Evolutionary conservation across 2,329 filamentous ascomycete genomes (phyloP), one percentile per base, ranked within the genome.

Genomic region (Aspergillus sp.): DNA sequence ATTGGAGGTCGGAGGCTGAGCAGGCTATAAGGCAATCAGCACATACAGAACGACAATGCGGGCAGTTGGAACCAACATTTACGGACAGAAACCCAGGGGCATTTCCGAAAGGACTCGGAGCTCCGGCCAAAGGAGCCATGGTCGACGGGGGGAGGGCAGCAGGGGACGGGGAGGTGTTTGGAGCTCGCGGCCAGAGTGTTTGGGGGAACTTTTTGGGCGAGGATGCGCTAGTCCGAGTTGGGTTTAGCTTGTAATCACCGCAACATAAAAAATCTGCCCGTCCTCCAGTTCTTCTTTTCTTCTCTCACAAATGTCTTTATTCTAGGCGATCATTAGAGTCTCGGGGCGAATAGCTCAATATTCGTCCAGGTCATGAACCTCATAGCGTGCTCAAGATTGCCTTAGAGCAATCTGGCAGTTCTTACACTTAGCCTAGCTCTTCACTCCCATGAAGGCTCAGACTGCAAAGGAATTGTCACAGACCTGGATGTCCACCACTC

Each of bases 281-380:
- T 45, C 37, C 42, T 47, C 46, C 48, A 47, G 41, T 45, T 55
- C 54, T 54, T 60, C 60, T 60, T 60, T 63, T 49, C 44, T 68
- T 60, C 58, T 62, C 62, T 57, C 53, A 55, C 60, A 62, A 66
- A 72, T 71, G 68, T 72, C 67, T 58, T 58, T 30, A 30, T n/a
- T 17, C 64, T 72, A 89, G 86, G 80, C 82, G 80, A 77, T 83
- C 84, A 83, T 89, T 96, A 96, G 91, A 98, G 91, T 98, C 91
- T 93, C 89, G 88, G 82, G 82, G 78, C 78, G 83, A 78, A 82
- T 77, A 47, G 13, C 40, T 57, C 84, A 85, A 74, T 96, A 75
- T 82, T 86, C 86, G 78, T 83, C 85, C 83, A 93, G 85, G 75
- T 80, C 62, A 66, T 22, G 75, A n/a, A 80, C 74, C 83, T 88